Conservation (phyloP, 495 filamentous ascomycete genomes). For the Hyaloscypha variabilis region DNA sequence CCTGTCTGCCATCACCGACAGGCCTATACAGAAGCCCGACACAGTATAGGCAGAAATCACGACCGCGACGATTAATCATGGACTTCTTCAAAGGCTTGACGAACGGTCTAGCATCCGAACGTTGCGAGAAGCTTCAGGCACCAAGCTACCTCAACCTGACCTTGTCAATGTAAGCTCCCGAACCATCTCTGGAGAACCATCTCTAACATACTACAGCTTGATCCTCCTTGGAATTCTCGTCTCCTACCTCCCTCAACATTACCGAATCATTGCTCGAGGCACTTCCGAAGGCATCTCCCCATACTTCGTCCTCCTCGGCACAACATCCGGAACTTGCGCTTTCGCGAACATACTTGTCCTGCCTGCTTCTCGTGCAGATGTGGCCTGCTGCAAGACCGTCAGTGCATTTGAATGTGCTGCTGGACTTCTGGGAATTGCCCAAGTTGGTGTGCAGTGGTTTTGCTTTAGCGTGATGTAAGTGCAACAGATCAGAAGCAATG, state of each 20-base stretch:
- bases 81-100: constrained; percentile 16
- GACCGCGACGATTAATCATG: constrained; percentile 14
- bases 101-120: constrained; percentile 15
- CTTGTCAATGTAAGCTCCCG: constrained; percentile 36
- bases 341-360: constrained; percentile 91
- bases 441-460: constrained; percentile 88
- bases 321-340: constrained; percentile 81
- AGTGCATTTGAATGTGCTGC: constrained; percentile 82
- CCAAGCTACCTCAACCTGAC: constrained; percentile 62
- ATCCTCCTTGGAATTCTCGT: constrained; percentile 89
- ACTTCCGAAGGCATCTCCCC: constrained; percentile 97
- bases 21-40: background rate
- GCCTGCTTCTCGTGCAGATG: constrained; percentile 73
- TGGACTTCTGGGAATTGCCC: constrained; percentile 81
- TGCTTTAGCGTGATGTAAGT: constrained; percentile 88
- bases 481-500: background rate
- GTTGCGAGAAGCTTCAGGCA: constrained; percentile 54
- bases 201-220: constrained; percentile 51
- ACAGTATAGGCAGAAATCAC: background rate
- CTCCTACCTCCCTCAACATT: constrained; percentile 94
- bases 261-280: constrained; percentile 81
- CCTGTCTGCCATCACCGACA: background rate
- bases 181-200: background rate
- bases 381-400: constrained; percentile 81
- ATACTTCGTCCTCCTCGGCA: constrained; percentile 89